Evolutionary conservation across 2,329 filamentous ascomycete genomes (phyloP), one percentile per base, ranked within the genome.

Genomic region (Cladosporium sp.): DNA sequence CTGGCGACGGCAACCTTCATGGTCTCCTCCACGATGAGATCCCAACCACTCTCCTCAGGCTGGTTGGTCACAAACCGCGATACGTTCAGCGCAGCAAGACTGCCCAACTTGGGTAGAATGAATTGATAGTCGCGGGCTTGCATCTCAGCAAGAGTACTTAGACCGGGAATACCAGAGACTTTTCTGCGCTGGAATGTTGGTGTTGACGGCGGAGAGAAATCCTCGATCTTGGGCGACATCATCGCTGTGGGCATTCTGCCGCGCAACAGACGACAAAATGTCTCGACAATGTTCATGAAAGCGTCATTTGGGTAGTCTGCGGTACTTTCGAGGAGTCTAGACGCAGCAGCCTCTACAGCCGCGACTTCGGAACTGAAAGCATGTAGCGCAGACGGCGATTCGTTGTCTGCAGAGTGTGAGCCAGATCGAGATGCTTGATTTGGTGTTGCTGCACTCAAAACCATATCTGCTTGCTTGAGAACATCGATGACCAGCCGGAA

Each of bases 401-500:
- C 74, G 11, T 63, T 65, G 11, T 66, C 70, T 58, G 69, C 70
- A 14, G 66, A 53, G 18, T 67, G 49, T 63, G 70, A 59, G 28
- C 68, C 63, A 14, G 62, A 57, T 60, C 71, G 71, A 63, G 68
- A 65, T 23, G 72, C 59, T 43, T 73, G 70, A 57, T 74, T 70
- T 46, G 73, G 72, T 26, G 71, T 66, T n/a, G 77, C 78, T 21
- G 78, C 73, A 13, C 86, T 84, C 28, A 97, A 84, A 4, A 98
- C 89, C 68, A 96, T 88, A 72, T 98, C 95, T 2, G 94, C 93
- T 76, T 97, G 92, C 73, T 97, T 93, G 8, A 99, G 80, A 0
- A 93, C 96, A 73, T 96, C 93, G 1, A 99, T 84, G 18, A 99
- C 84, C 65, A 99, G 98, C 1, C 88, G 89, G 91, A 96, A 99